Percentiles rank a stretch among this genome's conserved stretches.
Evolutionary conservation across 2,329 filamentous ascomycete species (phyloP).

Genomic region (Fusarium sp.): DNA sequence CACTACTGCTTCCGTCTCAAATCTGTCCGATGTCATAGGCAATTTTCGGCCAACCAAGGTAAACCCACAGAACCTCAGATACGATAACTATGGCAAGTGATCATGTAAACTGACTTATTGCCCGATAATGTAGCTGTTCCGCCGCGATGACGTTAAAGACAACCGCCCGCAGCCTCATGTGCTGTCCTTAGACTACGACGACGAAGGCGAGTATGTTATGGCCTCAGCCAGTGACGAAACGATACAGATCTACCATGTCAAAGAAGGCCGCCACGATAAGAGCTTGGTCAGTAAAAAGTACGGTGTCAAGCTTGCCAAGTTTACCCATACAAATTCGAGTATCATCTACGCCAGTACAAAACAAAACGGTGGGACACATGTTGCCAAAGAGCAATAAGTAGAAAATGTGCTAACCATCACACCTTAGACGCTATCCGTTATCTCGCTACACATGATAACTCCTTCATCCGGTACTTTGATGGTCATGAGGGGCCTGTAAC

Average conservation of each 20-base stretch:
- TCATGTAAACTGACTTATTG: background rate
- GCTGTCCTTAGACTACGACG: conserved; percentile 95
- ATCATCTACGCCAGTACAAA: conserved; percentile 97
- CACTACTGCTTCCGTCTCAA: conserved; percentile 63
- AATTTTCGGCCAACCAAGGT: conserved; percentile 86
- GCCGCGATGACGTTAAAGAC: conserved; percentile 66
- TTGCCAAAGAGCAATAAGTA: background rate
- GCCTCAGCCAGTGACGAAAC: conserved; percentile 94
- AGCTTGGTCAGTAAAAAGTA: conserved; percentile 95
- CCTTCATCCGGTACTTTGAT: conserved; percentile 94
- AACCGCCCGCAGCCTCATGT: conserved; percentile 70
- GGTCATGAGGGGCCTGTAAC: conserved; percentile 90
- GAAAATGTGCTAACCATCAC: background rate
- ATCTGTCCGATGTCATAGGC: conserved; percentile 80
- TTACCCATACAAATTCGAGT: conserved; percentile 90
- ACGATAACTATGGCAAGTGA: background rate
- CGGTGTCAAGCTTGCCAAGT: conserved; percentile 91
- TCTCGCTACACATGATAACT: conserved; percentile 93
- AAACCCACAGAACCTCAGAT: conserved; percentile 43
- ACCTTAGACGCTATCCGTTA: conserved; percentile 80
- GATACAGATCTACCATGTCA: conserved; percentile 94
- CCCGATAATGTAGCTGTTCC: conserved; percentile 60
- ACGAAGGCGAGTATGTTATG: conserved; percentile 91
- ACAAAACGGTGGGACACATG: conserved; percentile 73
- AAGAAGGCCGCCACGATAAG: conserved; percentile 90